A percentile compares a stretch with the other conserved stretches of the same genome.
Evolutionary conservation across 2,329 filamentous ascomycete genomes (phyloP).

Genomic region (Hansfordia pulvinata): DNA sequence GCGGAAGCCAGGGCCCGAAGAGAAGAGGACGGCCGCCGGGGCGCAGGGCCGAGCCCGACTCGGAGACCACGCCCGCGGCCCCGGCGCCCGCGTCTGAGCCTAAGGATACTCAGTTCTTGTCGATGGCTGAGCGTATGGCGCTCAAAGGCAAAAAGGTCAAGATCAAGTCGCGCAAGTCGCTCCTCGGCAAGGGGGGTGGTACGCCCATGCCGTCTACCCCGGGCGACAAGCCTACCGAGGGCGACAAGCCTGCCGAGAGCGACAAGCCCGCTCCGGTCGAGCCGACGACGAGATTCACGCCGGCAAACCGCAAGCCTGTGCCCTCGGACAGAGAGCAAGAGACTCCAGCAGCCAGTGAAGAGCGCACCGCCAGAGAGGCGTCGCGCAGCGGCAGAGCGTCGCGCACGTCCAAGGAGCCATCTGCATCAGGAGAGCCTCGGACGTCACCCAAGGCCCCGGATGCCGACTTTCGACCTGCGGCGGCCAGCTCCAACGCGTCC

Average conservation of each 20-base stretch:
- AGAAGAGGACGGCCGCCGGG: constrained; percentile 3
- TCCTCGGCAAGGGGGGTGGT: constrained; percentile 1
- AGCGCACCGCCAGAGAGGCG: background rate
- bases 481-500: background rate
- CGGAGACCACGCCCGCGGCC: constrained; percentile 5
- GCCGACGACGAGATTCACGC: background rate
- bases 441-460: background rate
- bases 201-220: background rate
- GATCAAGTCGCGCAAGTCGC: constrained; percentile 25
- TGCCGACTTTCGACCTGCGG: too few relatives aligned
- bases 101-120: constrained; percentile 26
- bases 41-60: constrained; percentile 3
- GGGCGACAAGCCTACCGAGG: background rate
- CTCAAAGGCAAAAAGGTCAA: constrained; percentile 38
- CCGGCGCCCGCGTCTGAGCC: constrained; percentile 4
- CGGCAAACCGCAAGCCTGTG: background rate
- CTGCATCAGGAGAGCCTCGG: background rate
- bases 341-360: background rate
- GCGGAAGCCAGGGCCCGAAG: too few relatives aligned
- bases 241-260: background rate
- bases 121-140: constrained; percentile 43
- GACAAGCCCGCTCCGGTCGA: background rate
- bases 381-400: background rate
- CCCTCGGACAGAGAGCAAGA: background rate
- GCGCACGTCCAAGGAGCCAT: background rate